These are phyloP conservation scores for Ichthyophonus hoferi DNA, from an alignment of 208 protist species.

Conservation along the genomic window DNA sequence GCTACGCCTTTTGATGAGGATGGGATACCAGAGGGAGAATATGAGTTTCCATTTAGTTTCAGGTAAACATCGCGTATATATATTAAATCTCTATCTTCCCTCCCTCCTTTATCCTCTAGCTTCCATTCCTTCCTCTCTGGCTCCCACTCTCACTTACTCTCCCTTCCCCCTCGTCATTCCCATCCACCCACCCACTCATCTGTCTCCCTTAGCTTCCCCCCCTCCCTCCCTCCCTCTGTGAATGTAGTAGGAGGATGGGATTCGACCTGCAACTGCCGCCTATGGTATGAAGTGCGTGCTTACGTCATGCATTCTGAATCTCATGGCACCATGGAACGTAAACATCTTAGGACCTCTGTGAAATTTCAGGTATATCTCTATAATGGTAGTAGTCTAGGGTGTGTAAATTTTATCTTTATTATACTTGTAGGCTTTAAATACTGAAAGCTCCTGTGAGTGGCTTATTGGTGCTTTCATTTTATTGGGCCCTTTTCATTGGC, in stretches of 20 bases:
- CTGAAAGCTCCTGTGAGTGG: too few relatives aligned
- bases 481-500: too few relatives aligned
- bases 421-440: too few relatives aligned
- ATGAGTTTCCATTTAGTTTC: conserved; percentile 38
- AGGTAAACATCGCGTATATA: neutral
- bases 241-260: conserved; percentile 33
- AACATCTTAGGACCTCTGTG: conserved; percentile 22
- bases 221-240: conserved; percentile 11
- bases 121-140: neutral
- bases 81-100: neutral
- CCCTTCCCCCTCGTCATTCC: neutral
- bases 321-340: conserved; percentile 7
- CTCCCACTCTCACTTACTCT: neutral
- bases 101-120: neutral
- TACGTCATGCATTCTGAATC: conserved; percentile 29
- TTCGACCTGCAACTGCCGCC: neutral
- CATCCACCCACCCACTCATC: neutral
- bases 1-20: conserved; percentile 27
- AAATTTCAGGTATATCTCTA: neutral
- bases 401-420: too few relatives aligned
- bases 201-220: neutral
- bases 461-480: too few relatives aligned
- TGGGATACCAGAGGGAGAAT: conserved; percentile 24
- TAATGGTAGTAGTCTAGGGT: too few relatives aligned
- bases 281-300: conserved; percentile 22